These are phyloP conservation scores for Arabis hirsuta DNA, from an alignment of 345 rosid genomes.

Conservation along the genomic window DNA sequence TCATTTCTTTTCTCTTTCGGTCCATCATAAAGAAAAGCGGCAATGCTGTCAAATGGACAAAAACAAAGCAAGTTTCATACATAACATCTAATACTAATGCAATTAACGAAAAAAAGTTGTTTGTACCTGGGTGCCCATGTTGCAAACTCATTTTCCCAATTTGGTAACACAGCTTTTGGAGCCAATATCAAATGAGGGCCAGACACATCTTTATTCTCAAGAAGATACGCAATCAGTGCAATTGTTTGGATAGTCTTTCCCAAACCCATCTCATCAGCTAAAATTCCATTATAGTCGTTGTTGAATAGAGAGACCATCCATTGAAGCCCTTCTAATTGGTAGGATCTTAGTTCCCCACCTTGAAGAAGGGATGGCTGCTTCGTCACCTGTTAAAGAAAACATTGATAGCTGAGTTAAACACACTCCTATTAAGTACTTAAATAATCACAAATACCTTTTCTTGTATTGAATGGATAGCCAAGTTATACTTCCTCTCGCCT, in stretches of 20 bases:
- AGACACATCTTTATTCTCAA: slow-evolving; percentile 79
- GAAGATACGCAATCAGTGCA: slow-evolving; percentile 83
- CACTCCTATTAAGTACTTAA: slow-evolving; percentile 8
- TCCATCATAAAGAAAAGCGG: slow-evolving; percentile 93
- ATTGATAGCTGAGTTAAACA: slow-evolving; percentile 28
- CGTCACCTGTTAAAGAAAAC: slow-evolving; percentile 63
- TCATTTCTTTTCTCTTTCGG: slow-evolving; percentile 94
- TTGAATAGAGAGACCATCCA: slow-evolving; percentile 99
- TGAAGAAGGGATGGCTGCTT: slow-evolving; percentile 92
- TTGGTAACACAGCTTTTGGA: slow-evolving; percentile 98
- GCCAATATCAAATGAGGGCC: slow-evolving; percentile 99
- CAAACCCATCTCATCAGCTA: slow-evolving; percentile 99
- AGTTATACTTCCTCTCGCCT: slow-evolving; percentile 97
- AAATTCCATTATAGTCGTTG: slow-evolving; percentile 94
- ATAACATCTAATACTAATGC: neutral
- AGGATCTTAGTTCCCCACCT: slow-evolving; percentile 92
- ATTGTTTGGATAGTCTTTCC: slow-evolving; percentile 99
- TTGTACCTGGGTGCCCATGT: slow-evolving; percentile 88
- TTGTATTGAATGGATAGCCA: slow-evolving; percentile 91
- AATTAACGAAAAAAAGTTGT: neutral
- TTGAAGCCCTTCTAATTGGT: slow-evolving; percentile 98
- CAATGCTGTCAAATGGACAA: slow-evolving; percentile 61
- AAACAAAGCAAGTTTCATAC: neutral
- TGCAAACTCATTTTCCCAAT: slow-evolving; percentile 92
- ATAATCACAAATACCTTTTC: slow-evolving; percentile 65